Base-by-base conservation (phyloP, 495 filamentous ascomycete genomes). In the Lentithecium fluviatile region DNA sequence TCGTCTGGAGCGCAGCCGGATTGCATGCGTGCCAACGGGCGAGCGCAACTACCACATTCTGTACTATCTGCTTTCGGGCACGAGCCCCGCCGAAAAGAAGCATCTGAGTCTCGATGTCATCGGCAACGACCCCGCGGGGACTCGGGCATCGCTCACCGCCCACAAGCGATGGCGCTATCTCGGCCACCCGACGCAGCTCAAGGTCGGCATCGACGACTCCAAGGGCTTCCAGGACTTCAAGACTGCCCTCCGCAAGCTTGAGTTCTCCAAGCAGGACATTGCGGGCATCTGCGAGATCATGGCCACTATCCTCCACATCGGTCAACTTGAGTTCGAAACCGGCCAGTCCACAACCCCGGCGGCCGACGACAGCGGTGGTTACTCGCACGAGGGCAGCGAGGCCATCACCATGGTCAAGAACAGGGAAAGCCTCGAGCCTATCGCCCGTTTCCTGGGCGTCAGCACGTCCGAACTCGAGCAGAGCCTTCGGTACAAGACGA, bases 211-310 rank as follows among this genome's bases (percentile, higher is more conserved):
- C 71, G 96, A 98, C 70, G 94, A 98, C 72, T 77, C 83, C 3
- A 93, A 96, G 68, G 93, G 93, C 0, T 98, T 98, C 74, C 89
- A 95, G 71, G 87, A 96, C 51, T 98, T 98, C 79, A 98, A 98
- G 78, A 96, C 89, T 0, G 94, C 94, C 2, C 76, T 98, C 51
- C 78, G 93, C 45, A 97, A 95, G 71, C 81, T 98, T 37, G 94
- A 96, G 71, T 97, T 98, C 65, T 89, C 92, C 1, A 82, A 91
- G 21, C 84, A 85, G 63, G 93, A 97, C 66, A 96, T 98, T 71
- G 94, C 94, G 36, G 92, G 96, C 70, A 88, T 97, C 56, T 98
- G 94, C 71, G 93, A 97, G 74, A 83, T 97, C 42, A 74, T 98
- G 21, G 94, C 94, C 20, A 83, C 82, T 68, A 95, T 98, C 61